Percentiles rank a stretch among this genome's conserved stretches.
Evolutionary conservation across 768 basidiomycete species (phyloP).

Genomic region (Gloeostereum incarnatum): DNA sequence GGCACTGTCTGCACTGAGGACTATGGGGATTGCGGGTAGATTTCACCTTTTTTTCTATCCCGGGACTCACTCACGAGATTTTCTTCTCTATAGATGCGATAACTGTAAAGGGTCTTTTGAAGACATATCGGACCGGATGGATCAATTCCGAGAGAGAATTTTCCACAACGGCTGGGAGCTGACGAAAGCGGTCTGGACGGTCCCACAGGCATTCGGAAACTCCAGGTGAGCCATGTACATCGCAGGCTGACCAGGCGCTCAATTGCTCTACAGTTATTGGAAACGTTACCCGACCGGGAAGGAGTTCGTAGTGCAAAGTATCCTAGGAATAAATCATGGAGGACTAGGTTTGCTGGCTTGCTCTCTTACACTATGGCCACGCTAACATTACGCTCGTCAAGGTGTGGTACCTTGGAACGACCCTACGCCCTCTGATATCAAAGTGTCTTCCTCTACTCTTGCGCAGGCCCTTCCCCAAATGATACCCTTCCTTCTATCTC

Average conservation of each 20-base stretch:
- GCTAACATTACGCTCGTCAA: conserved; percentile 6
- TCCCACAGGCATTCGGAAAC: conserved; percentile 71
- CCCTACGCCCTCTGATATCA: conserved; percentile 44
- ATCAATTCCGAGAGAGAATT: conserved; percentile 50
- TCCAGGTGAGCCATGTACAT: conserved; percentile 27
- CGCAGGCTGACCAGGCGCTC: background rate
- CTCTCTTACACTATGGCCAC: background rate
- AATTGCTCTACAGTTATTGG: background rate
- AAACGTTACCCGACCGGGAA: conserved; percentile 50
- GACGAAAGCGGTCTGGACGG: conserved; percentile 67
- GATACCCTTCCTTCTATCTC: conserved; percentile 35
- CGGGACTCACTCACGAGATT: background rate
- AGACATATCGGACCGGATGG: conserved; percentile 61
- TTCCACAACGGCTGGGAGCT: conserved; percentile 60
- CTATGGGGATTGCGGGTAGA: conserved; percentile 71
- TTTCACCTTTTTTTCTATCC: background rate
- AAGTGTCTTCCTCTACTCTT: conserved; percentile 37
- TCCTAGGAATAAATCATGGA: conserved; percentile 65
- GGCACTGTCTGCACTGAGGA: conserved; percentile 51
- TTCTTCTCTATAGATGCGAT: conserved; percentile 26
- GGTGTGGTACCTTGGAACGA: conserved; percentile 46
- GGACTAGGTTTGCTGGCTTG: conserved; percentile 31
- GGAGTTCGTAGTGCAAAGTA: conserved; percentile 58
- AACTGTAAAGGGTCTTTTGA: conserved; percentile 63
- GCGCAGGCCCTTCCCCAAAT: conserved; percentile 35